Percentiles rank a stretch among this genome's conserved stretches.
phyloP scores from a whole-genome alignment of 2,329 filamentous ascomycete species.

The Nannizziopsis arthrosporioides region DNA sequence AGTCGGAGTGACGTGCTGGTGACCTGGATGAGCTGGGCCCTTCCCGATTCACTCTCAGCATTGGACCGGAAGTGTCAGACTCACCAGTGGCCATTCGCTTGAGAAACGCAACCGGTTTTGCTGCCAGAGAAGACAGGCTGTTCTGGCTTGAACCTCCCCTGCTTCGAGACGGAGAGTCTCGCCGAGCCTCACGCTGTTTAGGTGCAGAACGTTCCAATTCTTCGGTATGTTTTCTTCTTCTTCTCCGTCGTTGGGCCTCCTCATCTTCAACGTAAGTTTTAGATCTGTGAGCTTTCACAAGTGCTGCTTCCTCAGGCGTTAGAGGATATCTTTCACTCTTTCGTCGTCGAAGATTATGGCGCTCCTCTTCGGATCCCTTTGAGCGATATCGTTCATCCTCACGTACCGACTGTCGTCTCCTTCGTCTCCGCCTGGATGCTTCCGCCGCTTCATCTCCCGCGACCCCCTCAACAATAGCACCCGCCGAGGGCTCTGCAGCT shows the following conservation, averaged over 20 bases:
- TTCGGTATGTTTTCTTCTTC: slow-evolving; percentile 15
- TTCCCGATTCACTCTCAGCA: slow-evolving; percentile 28
- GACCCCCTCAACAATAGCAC: slow-evolving; percentile 3
- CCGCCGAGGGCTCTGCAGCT: slow-evolving; percentile 3
- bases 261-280: slow-evolving; percentile 18
- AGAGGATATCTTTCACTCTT: slow-evolving; percentile 28
- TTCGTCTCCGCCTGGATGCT: slow-evolving; percentile 11
- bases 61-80: slow-evolving; percentile 30
- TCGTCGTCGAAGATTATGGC: slow-evolving; percentile 22
- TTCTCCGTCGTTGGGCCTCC: slow-evolving; percentile 18
- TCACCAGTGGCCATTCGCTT: slow-evolving; percentile 29
- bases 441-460: slow-evolving; percentile 10
- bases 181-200: slow-evolving; percentile 13
- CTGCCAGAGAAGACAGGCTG: slow-evolving; percentile 14
- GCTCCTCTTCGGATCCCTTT: slow-evolving; percentile 28
- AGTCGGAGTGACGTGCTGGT: slow-evolving; percentile 23
- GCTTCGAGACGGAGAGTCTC: slow-evolving; percentile 20
- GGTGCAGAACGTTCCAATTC: slow-evolving; percentile 16
- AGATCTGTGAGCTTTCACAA: not conserved
- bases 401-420: slow-evolving; percentile 22
- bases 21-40: slow-evolving; percentile 18
- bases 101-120: slow-evolving; percentile 19
- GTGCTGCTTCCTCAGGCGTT: slow-evolving; percentile 16
- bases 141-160: slow-evolving; percentile 20
- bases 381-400: slow-evolving; percentile 28